phyloP scores from a whole-genome alignment of 2,329 filamentous ascomycete species.

The Cercospora sp. region DNA sequence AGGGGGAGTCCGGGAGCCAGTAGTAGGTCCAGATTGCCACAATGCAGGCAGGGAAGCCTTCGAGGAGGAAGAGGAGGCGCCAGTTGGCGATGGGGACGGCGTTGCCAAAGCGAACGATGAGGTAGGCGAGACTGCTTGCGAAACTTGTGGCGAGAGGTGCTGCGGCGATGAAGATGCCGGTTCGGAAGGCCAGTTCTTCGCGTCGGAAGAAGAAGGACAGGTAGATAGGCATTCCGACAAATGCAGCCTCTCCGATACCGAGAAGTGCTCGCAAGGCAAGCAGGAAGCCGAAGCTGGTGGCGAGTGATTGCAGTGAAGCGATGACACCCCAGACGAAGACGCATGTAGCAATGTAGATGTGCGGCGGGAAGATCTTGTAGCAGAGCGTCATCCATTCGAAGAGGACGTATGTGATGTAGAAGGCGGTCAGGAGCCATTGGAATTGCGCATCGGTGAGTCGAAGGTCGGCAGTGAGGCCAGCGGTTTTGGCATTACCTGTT shows the following conservation, averaged over 20 bases:
- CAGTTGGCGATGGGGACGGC: constrained; percentile 70
- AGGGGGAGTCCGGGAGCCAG: constrained; percentile 73
- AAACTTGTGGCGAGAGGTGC: constrained; percentile 64
- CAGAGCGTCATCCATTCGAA: constrained; percentile 66
- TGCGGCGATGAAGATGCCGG: constrained; percentile 81
- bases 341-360: constrained; percentile 62
- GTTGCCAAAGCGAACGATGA: constrained; percentile 69
- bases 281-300: constrained; percentile 53
- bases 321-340: constrained; percentile 78
- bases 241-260: constrained; percentile 62
- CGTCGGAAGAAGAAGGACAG: constrained; percentile 63
- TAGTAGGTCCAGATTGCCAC: constrained; percentile 72
- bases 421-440: constrained; percentile 62
- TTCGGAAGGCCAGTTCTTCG: constrained; percentile 78
- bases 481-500: constrained; percentile 61
- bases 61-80: constrained; percentile 80
- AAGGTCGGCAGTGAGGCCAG: constrained; percentile 57
- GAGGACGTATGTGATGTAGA: constrained; percentile 64
- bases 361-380: constrained; percentile 60
- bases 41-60: constrained; percentile 80
- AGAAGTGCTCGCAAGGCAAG: constrained; percentile 61
- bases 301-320: constrained; percentile 67
- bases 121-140: constrained; percentile 76
- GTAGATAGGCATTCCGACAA: constrained; percentile 65
- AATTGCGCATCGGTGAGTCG: constrained; percentile 57